Evolutionary conservation across 129 eudicot species (phyloP), one percentile per base, ranked within the genome.

Genomic region (Flaveria ramosissima): DNA sequence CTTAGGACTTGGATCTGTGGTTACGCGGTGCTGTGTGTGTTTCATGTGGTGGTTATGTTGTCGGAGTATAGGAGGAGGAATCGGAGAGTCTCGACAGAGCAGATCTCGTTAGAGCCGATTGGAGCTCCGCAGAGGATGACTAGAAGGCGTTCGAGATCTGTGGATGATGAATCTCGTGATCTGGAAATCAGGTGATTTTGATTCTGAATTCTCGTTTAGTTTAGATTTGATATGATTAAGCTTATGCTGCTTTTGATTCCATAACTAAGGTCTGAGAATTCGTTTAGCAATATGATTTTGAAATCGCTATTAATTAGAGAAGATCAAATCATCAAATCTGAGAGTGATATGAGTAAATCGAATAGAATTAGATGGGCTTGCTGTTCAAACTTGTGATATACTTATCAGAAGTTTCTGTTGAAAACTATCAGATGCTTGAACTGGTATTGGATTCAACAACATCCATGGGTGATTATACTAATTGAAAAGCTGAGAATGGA

Each of bases 1-100:
- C 65, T 91, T 87, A 86, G 95, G 92, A 78, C 83, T 77, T 91
- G 97, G 97, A 77, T 91, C 56, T 84, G 83, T 50, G 95, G 86
- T 55, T 89, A 91, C 67, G 81, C 86, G 36, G 21, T 81, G 69
- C 92, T 86, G 83, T 91, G 97, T 67, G 39, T 77, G 75, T 81
- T 91, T 52, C 92, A 91, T 60, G 90, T 87, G 30, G 86, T 87
- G 72, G 61, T 91, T 70, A 86, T 91, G 74, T 87, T 88, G 88
- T 32, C 63, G 55, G 97, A 88, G 85, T 91, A 78, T 47, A 64
- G 74, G 77, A 83, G 84, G 83, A 70, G 92, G 84, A 78, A 56
- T 64, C n/a, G 26, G 66, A 69, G 78, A 74, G 62, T 67, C 21
- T 60, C 47, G 16, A 61, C 47, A 4, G 47, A 17, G 32, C 36